Evolutionary conservation across 2,329 filamentous ascomycete genomes (phyloP).

Genomic region (Huntiella savannae): DNA sequence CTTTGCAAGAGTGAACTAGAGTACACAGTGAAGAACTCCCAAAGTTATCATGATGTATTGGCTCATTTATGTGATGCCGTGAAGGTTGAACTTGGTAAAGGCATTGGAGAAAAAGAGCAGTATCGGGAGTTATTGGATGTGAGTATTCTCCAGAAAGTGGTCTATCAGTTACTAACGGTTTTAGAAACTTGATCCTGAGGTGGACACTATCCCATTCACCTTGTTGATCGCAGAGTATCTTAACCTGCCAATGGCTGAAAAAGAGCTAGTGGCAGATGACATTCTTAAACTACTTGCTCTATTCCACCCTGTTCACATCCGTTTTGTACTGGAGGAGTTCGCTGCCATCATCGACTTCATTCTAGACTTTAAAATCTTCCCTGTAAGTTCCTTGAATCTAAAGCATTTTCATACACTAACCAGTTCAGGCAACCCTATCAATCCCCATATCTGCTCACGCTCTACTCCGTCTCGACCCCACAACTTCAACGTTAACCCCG

Average conservation of each 20-base stretch:
- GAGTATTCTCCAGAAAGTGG: too few relatives aligned
- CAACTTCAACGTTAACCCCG: conserved; percentile 45
- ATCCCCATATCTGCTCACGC: conserved; percentile 29
- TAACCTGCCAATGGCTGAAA: too few relatives aligned
- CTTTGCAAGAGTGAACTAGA: too few relatives aligned
- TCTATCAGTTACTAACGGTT: not conserved
- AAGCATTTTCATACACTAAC: not conserved
- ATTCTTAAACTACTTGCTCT: conserved; percentile 26
- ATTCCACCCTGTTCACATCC: conserved; percentile 32
- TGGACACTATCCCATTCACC: conserved; percentile 33
- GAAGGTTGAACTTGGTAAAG: too few relatives aligned
- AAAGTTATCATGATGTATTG: too few relatives aligned
- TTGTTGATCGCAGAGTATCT: conserved; percentile 22
- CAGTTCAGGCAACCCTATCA: conserved; percentile 25
- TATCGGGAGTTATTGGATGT: too few relatives aligned
- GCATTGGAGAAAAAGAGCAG: too few relatives aligned
- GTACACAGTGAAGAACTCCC: too few relatives aligned
- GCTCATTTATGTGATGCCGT: too few relatives aligned
- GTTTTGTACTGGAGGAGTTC: conserved; percentile 28
- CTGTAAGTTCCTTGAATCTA: conserved; percentile 20
- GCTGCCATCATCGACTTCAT: conserved; percentile 25
- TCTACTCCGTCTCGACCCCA: conserved; percentile 47
- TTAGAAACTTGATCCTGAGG: conserved; percentile 27
- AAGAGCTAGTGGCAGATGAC: conserved; percentile 16
- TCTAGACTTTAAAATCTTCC: conserved; percentile 21